A percentile compares a stretch with the other conserved stretches of the same genome.
phyloP scores from a whole-genome alignment of 495 filamentous ascomycete genomes.

The Podospora didyma region DNA sequence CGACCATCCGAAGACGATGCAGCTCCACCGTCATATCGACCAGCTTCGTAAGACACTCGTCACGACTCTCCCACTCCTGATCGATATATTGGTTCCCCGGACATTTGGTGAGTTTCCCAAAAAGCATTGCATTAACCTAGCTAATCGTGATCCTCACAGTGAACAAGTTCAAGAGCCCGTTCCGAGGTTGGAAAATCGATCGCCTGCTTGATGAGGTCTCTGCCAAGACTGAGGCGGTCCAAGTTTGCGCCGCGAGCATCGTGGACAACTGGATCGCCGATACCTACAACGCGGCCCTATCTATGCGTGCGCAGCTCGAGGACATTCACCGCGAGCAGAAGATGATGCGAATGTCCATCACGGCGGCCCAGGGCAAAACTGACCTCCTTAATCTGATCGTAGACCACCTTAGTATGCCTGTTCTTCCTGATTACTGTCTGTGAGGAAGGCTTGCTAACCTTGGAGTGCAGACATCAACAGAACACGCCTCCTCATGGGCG shows the following conservation, averaged over 20 bases:
- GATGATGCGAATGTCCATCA: constrained; percentile 11
- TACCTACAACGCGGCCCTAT: constrained; percentile 1
- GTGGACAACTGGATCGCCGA: constrained; percentile 8
- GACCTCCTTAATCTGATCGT: constrained; percentile 14
- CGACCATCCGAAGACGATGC: constrained; percentile 3
- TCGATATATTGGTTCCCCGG: constrained; percentile 7
- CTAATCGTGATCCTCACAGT: background rate
- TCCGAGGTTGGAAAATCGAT: constrained; percentile 10
- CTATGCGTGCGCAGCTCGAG: constrained; percentile 5
- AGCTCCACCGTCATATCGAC: background rate
- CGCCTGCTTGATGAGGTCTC: constrained; percentile 9
- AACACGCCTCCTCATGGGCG: background rate
- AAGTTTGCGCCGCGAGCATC: constrained; percentile 2
- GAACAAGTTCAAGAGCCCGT: constrained; percentile 1
- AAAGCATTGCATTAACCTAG: background rate
- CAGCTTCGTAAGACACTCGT: constrained; percentile 3
- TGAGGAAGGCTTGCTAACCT: background rate
- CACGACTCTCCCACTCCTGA: constrained; percentile 2
- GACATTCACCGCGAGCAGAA: background rate
- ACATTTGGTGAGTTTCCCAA: constrained; percentile 2
- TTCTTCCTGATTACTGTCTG: background rate
- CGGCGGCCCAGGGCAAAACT: constrained; percentile 6
- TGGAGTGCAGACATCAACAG: background rate
- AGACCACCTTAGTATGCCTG: constrained; percentile 6
- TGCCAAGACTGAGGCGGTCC: background rate